phyloP scores from a whole-genome alignment of 495 filamentous ascomycete species.

The Xylaria cubensis region DNA sequence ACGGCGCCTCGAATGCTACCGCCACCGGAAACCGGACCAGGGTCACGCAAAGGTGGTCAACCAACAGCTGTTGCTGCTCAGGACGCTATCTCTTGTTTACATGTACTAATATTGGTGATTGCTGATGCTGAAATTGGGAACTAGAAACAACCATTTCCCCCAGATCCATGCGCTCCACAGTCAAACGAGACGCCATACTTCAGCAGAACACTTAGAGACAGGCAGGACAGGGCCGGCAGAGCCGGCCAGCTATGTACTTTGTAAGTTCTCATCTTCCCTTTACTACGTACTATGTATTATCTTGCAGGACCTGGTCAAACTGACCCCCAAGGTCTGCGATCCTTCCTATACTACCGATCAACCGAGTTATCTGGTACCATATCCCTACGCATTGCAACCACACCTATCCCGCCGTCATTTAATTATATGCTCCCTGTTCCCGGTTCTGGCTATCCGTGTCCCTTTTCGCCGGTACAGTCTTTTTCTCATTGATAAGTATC shows the following conservation, averaged over 20 bases:
- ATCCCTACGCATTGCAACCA: constrained; percentile 24
- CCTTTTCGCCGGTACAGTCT: neutral
- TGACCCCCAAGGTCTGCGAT: constrained; percentile 2
- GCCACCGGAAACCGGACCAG: constrained; percentile 18
- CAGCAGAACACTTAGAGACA: constrained; percentile 14
- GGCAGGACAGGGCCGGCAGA: neutral
- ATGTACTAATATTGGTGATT: constrained; percentile 4
- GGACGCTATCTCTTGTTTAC: neutral
- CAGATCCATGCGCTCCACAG: constrained; percentile 14
- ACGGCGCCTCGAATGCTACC: constrained; percentile 24
- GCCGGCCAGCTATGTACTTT: neutral
- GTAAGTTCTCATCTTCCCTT: neutral
- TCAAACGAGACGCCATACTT: constrained; percentile 13
- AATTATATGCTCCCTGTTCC: constrained; percentile 13
- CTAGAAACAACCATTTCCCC: constrained; percentile 3
- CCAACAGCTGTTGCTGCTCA: constrained; percentile 13
- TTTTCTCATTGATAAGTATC: neutral
- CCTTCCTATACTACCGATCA: constrained; percentile 18
- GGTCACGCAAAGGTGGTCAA: neutral
- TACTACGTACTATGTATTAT: neutral
- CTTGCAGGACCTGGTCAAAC: neutral
- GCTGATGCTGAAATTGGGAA: neutral
- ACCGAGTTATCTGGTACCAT: constrained; percentile 12
- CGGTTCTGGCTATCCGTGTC: constrained; percentile 2
- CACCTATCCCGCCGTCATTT: constrained; percentile 11